Percentiles rank a stretch among this genome's conserved stretches.
Conservation (phyloP, 1,139 yeast species). For the Ogataea hybrid region DNA sequence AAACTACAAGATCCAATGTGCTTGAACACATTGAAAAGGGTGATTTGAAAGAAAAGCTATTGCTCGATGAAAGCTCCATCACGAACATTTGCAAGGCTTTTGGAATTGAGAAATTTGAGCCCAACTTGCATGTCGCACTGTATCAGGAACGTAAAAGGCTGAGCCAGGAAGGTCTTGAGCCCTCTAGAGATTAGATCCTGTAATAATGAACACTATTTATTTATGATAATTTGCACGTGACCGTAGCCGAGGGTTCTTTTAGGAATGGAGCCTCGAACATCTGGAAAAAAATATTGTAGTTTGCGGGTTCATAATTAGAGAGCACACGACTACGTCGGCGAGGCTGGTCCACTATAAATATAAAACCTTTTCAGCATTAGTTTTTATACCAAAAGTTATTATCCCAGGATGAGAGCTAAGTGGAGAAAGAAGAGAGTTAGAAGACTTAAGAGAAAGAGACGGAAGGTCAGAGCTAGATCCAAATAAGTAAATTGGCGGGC, state of each 20-base stretch:
- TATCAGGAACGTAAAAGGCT: slow-evolving; percentile 24
- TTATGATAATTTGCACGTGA: slow-evolving; percentile 8
- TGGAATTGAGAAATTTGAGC: slow-evolving; percentile 20
- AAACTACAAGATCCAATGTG: slow-evolving; percentile 15
- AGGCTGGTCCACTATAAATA: slow-evolving; percentile 9
- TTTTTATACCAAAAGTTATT: slow-evolving; percentile 12
- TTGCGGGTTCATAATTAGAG: slow-evolving; percentile 2
- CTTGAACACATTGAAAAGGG: slow-evolving; percentile 10
- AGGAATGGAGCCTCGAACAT: not conserved
- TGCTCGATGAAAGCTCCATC: slow-evolving; percentile 28
- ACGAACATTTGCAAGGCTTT: slow-evolving; percentile 22
- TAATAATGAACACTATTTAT: not conserved
- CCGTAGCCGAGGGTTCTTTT: slow-evolving; percentile 9
- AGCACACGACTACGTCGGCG: slow-evolving; percentile 11
- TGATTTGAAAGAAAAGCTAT: slow-evolving; percentile 18
- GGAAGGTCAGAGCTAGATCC: slow-evolving; percentile 99
- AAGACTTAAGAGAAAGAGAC: slow-evolving; percentile 99
- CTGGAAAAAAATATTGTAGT: not conserved
- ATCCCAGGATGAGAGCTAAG: slow-evolving; percentile 70
- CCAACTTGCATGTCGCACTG: slow-evolving; percentile 25
- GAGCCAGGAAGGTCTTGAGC: slow-evolving; percentile 1
- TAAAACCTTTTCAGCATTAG: slow-evolving; percentile 8
- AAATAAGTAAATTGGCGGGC: slow-evolving; percentile 57
- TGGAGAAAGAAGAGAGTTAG: slow-evolving; percentile 99
- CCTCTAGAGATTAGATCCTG: not conserved